phyloP scores from a whole-genome alignment of 495 filamentous ascomycete species.

The Friedmanniomyces simplex region DNA sequence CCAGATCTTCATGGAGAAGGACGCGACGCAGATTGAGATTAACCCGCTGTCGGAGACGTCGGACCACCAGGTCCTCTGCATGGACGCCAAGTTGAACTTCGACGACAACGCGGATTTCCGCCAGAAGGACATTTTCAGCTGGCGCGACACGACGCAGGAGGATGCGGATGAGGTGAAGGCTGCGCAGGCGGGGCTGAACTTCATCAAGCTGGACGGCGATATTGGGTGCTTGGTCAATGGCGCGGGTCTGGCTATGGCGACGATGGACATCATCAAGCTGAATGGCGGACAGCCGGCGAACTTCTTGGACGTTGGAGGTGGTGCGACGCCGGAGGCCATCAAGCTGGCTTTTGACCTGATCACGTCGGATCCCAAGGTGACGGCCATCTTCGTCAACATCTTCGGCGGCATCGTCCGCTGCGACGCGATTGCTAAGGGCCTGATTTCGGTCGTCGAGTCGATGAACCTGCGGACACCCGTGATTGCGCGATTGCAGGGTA shows the following conservation, averaged over 20 bases:
- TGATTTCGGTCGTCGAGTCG: constrained; percentile 84
- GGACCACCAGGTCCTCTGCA: constrained; percentile 93
- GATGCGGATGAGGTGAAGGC: constrained; percentile 96
- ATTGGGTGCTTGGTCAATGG: constrained; percentile 99
- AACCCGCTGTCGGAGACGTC: constrained; percentile 95
- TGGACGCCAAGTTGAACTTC: constrained; percentile 97
- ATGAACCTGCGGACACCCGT: constrained; percentile 95
- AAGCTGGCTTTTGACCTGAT: constrained; percentile 96
- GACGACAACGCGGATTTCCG: constrained; percentile 98
- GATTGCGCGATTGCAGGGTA: constrained; percentile 91
- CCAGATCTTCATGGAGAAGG: constrained; percentile 94
- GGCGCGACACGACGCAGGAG: constrained; percentile 90
- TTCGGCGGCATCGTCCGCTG: constrained; percentile 98
- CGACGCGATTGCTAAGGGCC: constrained; percentile 91
- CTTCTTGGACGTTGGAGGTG: constrained; percentile 97
- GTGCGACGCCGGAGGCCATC: constrained; percentile 92
- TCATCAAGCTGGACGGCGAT: constrained; percentile 99
- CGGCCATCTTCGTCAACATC: constrained; percentile 98
- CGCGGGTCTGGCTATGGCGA: constrained; percentile 97
- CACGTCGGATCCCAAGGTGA: constrained; percentile 96
- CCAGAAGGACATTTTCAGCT: constrained; percentile 88
- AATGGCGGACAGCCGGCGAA: constrained; percentile 94
- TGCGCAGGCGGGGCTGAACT: constrained; percentile 87
- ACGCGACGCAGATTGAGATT: constrained; percentile 98
- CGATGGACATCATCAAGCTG: constrained; percentile 99